A percentile compares a stretch with the other conserved stretches of the same genome.
Conservation (phyloP, 768 basidiomycete species). For the Xerocomellus intermedius region DNA sequence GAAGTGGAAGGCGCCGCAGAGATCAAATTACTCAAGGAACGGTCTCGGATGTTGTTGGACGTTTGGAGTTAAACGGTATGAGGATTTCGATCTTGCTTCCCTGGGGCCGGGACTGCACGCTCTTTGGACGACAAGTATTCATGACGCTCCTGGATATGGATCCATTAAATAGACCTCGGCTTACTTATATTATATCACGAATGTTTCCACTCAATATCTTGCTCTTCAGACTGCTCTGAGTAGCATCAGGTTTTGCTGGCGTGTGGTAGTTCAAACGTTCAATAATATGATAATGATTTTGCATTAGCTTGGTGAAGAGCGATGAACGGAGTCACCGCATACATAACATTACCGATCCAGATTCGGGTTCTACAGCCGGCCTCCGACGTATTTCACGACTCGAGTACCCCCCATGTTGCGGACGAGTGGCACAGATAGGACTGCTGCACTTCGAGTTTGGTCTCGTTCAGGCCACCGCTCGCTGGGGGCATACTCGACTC, state of each 20-base stretch:
- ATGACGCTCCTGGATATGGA: slow-evolving; percentile 10
- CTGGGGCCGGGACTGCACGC: neutral
- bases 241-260: neutral
- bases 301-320: neutral
- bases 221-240: too few species aligned
- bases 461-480: slow-evolving; percentile 10
- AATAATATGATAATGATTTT: neutral
- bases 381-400: neutral
- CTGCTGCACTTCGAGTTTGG: slow-evolving; percentile 7
- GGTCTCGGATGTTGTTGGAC: slow-evolving; percentile 81
- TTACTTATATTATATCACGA: slow-evolving; percentile 9
- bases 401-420: slow-evolving; percentile 18
- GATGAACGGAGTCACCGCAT: too few species aligned
- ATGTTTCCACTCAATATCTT: neutral
- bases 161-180: slow-evolving; percentile 20
- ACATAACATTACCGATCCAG: too few species aligned
- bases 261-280: neutral
- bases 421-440: slow-evolving; percentile 6
- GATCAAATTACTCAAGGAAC: slow-evolving; percentile 93
- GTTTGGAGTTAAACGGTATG: slow-evolving; percentile 74
- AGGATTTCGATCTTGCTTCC: neutral
- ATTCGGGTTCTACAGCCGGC: neutral
- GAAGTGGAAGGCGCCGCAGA: slow-evolving; percentile 90
- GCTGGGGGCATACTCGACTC: slow-evolving; percentile 9
- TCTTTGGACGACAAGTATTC: slow-evolving; percentile 8